Base-by-base conservation (phyloP, 345 rosid genomes). In the Linum trigynum region DNA sequence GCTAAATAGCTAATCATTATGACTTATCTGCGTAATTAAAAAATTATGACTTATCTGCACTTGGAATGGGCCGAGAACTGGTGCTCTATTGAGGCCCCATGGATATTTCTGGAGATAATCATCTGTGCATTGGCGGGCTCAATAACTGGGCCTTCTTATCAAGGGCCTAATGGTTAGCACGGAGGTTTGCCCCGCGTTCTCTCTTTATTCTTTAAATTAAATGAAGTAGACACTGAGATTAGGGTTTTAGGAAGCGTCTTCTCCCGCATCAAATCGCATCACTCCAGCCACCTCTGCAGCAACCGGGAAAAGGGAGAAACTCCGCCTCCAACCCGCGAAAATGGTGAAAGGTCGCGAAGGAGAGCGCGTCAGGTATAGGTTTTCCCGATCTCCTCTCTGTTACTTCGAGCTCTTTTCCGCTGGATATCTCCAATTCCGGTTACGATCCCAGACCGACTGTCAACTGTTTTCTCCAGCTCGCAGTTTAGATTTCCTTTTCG, bases 271-370 rank as follows among this genome's bases (percentile, higher is more conserved):
- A 48, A 0, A 23, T 6, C 53, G 9, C 11, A 9, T 48, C 53
- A 10, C 53, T 9, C 9, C 3, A 48, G 53, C 53, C 53, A 48
- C 53, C 53, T 9, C 14, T 15, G 9, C 61, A 9, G 3, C 51
- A 62, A 15, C 45, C 2, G 36, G 15, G 39, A 12, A 36, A 12
- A 59, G 62, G 38, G 62, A 3, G 62, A 59, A 53, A 69, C 53
- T 57, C 23, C 61, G 61, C 61, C 59, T 32, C 71, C 62, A 53
- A 61, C 8, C 39, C 72, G 63, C 61, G 17, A 75, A 71, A 81
- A 92, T 87, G 95, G 95, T 86, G 74, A 92, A 89, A 86, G 92
- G 91, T 23, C 91, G 98, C 59, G 91, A 89, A 76, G 98, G 98
- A 76, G 98, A 92, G 80, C 81, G 92, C 69, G 90, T 92, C 80